Evolutionary conservation across 2,329 filamentous ascomycete genomes (phyloP).

Genomic region (Diaporthe eres): DNA sequence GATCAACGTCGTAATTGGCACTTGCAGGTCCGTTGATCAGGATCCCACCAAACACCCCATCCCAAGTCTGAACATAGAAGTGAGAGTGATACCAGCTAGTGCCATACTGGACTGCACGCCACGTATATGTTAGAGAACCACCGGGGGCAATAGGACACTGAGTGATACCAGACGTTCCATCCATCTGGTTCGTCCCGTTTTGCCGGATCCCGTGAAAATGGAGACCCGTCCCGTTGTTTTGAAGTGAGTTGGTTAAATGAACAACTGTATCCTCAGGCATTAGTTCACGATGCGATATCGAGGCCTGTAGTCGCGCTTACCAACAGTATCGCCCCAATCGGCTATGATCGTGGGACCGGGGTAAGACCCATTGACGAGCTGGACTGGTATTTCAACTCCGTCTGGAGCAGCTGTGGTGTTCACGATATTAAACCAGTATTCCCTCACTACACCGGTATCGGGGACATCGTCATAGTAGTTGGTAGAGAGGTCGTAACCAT

Average conservation of each 20-base stretch:
- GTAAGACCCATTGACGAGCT: constrained; percentile 55
- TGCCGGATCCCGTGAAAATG: constrained; percentile 58
- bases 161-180: constrained; percentile 57
- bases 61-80: constrained; percentile 61
- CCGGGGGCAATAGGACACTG: constrained; percentile 67
- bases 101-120: constrained; percentile 68
- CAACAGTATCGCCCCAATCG: constrained; percentile 55
- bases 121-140: constrained; percentile 67
- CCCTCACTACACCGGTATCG: constrained; percentile 57
- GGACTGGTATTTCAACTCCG: constrained; percentile 51
- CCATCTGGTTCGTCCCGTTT: constrained; percentile 51
- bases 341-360: constrained; percentile 43
- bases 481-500: constrained; percentile 55
- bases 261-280: constrained; percentile 37
- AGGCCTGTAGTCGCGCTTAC: constrained; percentile 12
- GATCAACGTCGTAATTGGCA: constrained; percentile 72
- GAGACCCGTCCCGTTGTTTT: constrained; percentile 53
- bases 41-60: constrained; percentile 72
- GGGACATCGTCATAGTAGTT: constrained; percentile 53
- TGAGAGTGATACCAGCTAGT: constrained; percentile 74
- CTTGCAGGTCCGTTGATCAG: constrained; percentile 72
- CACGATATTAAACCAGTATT: constrained; percentile 51
- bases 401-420: constrained; percentile 54
- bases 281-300: neutral
- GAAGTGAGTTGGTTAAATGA: constrained; percentile 53